phyloP scores from a whole-genome alignment of 2,329 filamentous ascomycete genomes.

The Venturiaceae sp. region DNA sequence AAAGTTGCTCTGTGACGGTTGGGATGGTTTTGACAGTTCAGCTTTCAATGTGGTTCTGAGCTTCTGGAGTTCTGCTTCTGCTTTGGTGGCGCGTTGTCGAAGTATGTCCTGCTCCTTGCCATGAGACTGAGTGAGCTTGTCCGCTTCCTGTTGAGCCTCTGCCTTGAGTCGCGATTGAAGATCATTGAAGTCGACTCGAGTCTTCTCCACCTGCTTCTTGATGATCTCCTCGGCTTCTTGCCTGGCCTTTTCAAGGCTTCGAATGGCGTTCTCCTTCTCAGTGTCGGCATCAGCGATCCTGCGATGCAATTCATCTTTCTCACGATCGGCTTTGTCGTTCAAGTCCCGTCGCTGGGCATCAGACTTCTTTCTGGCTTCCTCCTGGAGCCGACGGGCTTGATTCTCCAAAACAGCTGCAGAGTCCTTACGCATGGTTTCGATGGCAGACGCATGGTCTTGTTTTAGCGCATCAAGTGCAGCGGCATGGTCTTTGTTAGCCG shows the following conservation, averaged over 20 bases:
- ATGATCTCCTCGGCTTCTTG: constrained; percentile 2
- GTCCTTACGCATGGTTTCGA: neutral
- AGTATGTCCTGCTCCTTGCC: neutral
- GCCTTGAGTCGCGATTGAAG: neutral
- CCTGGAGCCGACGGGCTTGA: neutral
- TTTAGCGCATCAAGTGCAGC: neutral
- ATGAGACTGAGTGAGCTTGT: neutral
- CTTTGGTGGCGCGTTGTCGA: neutral
- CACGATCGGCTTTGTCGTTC: neutral
- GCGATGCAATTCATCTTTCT: constrained; percentile 3
- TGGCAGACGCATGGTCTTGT: neutral
- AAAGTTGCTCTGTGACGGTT: neutral
- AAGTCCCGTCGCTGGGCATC: neutral
- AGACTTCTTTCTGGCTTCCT: neutral
- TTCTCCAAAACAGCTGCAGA: neutral
- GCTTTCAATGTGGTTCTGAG: neutral
- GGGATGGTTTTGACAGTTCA: neutral
- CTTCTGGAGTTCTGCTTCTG: neutral
- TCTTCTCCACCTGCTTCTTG: neutral
- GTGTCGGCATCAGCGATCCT: constrained; percentile 1
- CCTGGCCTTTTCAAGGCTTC: neutral
- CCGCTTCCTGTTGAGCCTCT: neutral
- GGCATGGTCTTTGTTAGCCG: neutral
- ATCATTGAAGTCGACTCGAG: neutral
- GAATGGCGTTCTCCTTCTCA: neutral